These are phyloP conservation scores for Arctium lappa DNA, from an alignment of 129 eudicot genomes.

Conservation along the genomic window DNA sequence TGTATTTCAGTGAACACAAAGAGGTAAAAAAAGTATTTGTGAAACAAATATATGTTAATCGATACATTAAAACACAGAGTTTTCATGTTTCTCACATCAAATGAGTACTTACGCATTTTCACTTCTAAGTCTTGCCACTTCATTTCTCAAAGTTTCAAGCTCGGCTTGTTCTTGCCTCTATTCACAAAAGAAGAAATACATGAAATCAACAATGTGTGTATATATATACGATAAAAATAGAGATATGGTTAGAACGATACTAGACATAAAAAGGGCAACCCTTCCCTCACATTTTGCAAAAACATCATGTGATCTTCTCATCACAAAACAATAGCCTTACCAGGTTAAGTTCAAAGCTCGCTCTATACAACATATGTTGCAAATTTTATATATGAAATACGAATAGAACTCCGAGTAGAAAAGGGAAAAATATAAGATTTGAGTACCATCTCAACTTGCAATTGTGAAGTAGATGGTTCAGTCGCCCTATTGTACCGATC, in stretches of 20 bases:
- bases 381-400: not conserved
- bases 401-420: not conserved
- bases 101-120: constrained; percentile 51
- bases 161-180: constrained; percentile 44
- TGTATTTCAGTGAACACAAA: too few relatives aligned
- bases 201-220: constrained; percentile 1
- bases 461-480: constrained; percentile 26
- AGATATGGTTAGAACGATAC: not conserved
- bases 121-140: constrained; percentile 52
- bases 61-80: too few relatives aligned
- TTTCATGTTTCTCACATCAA: too few relatives aligned
- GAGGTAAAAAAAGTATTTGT: too few relatives aligned
- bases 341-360: not conserved
- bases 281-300: too few relatives aligned
- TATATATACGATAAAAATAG: not conserved
- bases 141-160: constrained; percentile 54
- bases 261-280: not conserved
- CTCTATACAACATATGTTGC: not conserved
- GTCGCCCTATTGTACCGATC: constrained; percentile 35
- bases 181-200: not conserved
- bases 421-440: not conserved
- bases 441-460: constrained; percentile 33
- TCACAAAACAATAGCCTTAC: too few relatives aligned
- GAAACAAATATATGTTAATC: too few relatives aligned
- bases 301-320: too few relatives aligned